These are phyloP conservation scores for Sordariomycetes sp. DNA, from an alignment of 2,329 filamentous ascomycete genomes.

Conservation along the genomic window DNA sequence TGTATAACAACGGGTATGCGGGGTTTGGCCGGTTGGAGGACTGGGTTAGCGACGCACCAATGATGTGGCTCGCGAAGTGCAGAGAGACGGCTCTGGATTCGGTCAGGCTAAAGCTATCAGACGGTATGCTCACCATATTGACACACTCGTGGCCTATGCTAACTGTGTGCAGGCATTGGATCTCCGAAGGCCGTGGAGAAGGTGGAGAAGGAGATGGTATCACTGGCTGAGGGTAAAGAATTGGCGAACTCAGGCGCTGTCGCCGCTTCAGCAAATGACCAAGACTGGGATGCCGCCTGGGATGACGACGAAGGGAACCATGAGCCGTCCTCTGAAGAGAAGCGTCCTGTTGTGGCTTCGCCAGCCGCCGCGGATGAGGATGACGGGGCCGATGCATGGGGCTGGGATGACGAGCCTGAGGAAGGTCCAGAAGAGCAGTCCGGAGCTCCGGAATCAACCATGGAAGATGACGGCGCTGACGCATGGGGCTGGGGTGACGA, in stretches of 20 bases:
- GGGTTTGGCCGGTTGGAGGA: conserved; percentile 54
- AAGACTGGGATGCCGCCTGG: conserved; percentile 76
- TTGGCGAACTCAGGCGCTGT: conserved; percentile 43
- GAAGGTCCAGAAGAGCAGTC: conserved; percentile 17
- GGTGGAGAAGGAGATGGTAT: conserved; percentile 73
- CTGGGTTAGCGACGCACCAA: conserved; percentile 73
- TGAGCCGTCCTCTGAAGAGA: conserved; percentile 10
- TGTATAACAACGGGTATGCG: conserved; percentile 54
- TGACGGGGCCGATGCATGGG: conserved; percentile 61
- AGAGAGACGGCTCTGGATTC: conserved; percentile 69
- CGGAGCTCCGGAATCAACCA: conserved; percentile 6
- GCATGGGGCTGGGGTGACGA: conserved; percentile 84
- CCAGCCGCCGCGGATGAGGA: conserved; percentile 18
- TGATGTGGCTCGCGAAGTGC: conserved; percentile 77
- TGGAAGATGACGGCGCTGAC: conserved; percentile 39
- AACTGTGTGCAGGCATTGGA: conserved; percentile 33
- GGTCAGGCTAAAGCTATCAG: conserved; percentile 57
- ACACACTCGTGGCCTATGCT: not conserved
- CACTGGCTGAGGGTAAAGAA: conserved; percentile 53
- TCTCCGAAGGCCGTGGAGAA: conserved; percentile 64
- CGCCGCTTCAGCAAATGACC: conserved; percentile 29
- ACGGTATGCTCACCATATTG: conserved; percentile 27
- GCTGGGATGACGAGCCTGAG: conserved; percentile 64
- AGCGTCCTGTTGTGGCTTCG: conserved; percentile 1
- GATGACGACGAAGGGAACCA: conserved; percentile 45